Percentiles rank a stretch among this genome's conserved stretches.
These are phyloP conservation scores for Pelargonium citronellum DNA, from an alignment of 441 rosid species.

Conservation along the genomic window DNA sequence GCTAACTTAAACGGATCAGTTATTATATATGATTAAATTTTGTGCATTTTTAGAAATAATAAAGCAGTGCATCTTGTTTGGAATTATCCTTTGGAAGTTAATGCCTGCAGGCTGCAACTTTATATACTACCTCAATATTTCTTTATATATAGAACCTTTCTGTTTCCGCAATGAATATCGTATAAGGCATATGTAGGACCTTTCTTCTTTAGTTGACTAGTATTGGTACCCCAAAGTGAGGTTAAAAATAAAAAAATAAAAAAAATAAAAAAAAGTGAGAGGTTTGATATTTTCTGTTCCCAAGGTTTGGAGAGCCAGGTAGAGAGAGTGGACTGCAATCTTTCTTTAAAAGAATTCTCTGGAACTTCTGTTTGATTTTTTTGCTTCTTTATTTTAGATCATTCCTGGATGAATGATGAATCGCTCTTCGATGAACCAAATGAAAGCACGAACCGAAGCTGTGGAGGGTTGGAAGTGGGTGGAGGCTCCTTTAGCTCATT, in stretches of 20 bases:
- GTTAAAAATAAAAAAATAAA: too few relatives aligned
- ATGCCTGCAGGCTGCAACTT: background rate
- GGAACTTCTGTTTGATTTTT: background rate
- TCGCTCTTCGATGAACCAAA: slow-evolving; percentile 16
- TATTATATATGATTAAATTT: background rate
- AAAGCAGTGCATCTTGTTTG: background rate
- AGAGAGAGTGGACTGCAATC: background rate
- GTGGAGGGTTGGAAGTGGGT: slow-evolving; percentile 32
- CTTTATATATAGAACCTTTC: background rate
- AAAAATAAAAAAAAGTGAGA: too few relatives aligned
- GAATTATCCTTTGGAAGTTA: background rate
- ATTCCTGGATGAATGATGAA: slow-evolving; percentile 46
- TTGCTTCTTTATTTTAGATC: slow-evolving; percentile 28
- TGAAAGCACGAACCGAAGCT: slow-evolving; percentile 22
- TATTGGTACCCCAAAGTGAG: background rate
- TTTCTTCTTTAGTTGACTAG: background rate
- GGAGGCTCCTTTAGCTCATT: slow-evolving; percentile 30
- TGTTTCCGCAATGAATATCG: background rate
- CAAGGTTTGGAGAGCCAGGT: background rate
- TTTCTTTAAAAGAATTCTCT: background rate
- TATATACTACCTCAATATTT: background rate
- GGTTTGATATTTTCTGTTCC: background rate
- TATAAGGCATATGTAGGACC: background rate
- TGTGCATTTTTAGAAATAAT: background rate
- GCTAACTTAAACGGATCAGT: background rate